phyloP scores from a whole-genome alignment of 768 basidiomycete genomes.

The Filobasidium floriforme region DNA sequence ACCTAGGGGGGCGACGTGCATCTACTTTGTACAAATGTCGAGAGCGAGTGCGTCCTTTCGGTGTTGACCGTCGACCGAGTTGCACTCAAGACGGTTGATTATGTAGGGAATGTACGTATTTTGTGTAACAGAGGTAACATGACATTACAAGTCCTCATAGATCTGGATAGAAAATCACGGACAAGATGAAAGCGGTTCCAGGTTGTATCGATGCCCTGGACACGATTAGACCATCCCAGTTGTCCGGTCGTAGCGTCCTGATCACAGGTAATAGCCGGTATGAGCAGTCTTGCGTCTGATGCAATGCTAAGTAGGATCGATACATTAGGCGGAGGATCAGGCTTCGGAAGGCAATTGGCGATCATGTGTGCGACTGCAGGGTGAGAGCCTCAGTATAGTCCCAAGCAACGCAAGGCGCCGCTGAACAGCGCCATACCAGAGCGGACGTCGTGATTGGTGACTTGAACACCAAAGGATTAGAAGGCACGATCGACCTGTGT shows the following conservation, averaged over 20 bases:
- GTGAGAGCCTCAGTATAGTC: not conserved
- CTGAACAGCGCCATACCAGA: not conserved
- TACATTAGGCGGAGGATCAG: conserved; percentile 19
- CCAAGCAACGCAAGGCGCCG: not conserved
- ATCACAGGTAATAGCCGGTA: conserved; percentile 20
- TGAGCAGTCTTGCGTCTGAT: not conserved
- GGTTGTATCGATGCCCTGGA: not conserved
- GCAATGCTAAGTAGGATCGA: not conserved
- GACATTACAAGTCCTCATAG: no score
- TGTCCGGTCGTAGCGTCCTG: conserved; percentile 15
- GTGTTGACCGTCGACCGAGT: no score
- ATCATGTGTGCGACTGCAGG: conserved; percentile 18
- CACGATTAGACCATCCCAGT: not conserved
- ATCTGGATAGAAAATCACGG: no score
- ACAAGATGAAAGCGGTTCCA: not conserved
- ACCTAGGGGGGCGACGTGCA: no score
- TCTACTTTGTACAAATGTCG: no score
- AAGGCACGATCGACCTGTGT: conserved; percentile 13
- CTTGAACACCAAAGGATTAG: conserved; percentile 15
- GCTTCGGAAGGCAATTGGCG: conserved; percentile 22
- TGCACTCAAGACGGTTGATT: no score
- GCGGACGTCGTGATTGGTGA: conserved; percentile 21
- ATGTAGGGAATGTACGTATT: no score
- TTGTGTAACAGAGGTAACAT: no score
- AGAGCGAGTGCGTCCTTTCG: no score